Evolutionary conservation across 257 asterid genomes (phyloP).

Genomic region (Vinca minor): DNA sequence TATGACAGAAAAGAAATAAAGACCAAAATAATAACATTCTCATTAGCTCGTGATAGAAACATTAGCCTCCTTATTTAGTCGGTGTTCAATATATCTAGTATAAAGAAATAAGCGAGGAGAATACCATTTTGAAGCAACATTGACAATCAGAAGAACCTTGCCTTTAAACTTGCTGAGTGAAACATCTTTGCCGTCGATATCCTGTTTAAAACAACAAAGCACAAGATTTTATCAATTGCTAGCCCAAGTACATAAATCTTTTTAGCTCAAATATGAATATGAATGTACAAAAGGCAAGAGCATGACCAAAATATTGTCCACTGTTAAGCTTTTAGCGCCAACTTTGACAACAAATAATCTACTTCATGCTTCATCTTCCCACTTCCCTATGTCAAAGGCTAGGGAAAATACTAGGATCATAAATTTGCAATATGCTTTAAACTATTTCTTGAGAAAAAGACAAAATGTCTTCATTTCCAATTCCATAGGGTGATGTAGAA

Average conservation of each 20-base stretch:
- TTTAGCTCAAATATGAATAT: neutral
- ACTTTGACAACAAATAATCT: neutral
- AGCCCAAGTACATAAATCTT: neutral
- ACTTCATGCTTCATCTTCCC: no score
- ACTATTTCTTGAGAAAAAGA: neutral
- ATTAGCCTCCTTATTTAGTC: neutral
- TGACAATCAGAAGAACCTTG: constrained; percentile 66
- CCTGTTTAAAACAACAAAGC: constrained; percentile 34
- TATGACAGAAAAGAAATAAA: neutral
- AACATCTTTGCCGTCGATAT: constrained; percentile 73
- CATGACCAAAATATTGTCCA: neutral
- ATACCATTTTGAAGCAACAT: constrained; percentile 96
- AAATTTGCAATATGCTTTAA: neutral
- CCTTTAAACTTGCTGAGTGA: constrained; percentile 75
- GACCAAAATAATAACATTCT: neutral
- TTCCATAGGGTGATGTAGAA: no score
- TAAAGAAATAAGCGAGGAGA: neutral
- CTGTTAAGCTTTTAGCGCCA: neutral
- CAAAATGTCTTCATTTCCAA: neutral
- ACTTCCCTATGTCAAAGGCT: no score
- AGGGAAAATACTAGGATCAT: neutral
- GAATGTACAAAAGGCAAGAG: neutral
- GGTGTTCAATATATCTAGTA: neutral
- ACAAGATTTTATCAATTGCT: neutral
- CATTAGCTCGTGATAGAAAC: neutral